Percentiles rank a stretch among this genome's conserved stretches.
Conservation (phyloP, 768 basidiomycete species). For the Mrakia hoshinonis region DNA sequence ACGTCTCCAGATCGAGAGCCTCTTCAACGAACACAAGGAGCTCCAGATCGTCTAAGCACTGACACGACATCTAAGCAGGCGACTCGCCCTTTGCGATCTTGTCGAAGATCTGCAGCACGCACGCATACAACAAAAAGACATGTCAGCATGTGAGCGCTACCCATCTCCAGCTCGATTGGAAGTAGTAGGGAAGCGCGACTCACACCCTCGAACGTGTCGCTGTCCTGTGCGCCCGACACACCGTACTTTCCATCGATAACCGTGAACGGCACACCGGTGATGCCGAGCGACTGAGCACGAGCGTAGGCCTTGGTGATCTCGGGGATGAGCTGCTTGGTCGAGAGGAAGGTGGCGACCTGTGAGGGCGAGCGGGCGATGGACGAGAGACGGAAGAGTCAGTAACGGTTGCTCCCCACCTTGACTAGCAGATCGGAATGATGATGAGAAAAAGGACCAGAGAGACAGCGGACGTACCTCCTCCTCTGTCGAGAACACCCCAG, state of each 20-base stretch:
- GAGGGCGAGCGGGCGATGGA: neutral
- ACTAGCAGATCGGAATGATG: neutral
- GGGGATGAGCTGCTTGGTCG: constrained; percentile 56
- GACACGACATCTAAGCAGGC: neutral
- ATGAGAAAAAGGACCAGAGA: neutral
- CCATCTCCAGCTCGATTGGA: neutral
- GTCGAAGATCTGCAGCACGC: constrained; percentile 12
- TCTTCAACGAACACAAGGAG: too few relatives aligned
- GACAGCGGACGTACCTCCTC: constrained; percentile 48
- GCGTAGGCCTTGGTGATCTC: constrained; percentile 59
- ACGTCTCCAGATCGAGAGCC: too few relatives aligned
- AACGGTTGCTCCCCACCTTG: constrained; percentile 22
- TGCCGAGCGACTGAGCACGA: constrained; percentile 56
- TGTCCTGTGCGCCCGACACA: constrained; percentile 62
- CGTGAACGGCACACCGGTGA: constrained; percentile 70
- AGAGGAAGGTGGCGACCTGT: constrained; percentile 58
- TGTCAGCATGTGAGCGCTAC: neutral
- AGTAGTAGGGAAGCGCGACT: neutral
- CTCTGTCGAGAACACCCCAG: constrained; percentile 51
- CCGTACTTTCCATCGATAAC: constrained; percentile 73
- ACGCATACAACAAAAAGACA: neutral
- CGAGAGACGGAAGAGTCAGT: constrained; percentile 28
- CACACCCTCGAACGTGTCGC: constrained; percentile 63
- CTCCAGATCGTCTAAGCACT: too few relatives aligned
- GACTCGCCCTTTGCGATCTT: neutral